Evolutionary conservation across 164 flowering plant genomes (phyloP).

Genomic region (Berberis vulgaris): DNA sequence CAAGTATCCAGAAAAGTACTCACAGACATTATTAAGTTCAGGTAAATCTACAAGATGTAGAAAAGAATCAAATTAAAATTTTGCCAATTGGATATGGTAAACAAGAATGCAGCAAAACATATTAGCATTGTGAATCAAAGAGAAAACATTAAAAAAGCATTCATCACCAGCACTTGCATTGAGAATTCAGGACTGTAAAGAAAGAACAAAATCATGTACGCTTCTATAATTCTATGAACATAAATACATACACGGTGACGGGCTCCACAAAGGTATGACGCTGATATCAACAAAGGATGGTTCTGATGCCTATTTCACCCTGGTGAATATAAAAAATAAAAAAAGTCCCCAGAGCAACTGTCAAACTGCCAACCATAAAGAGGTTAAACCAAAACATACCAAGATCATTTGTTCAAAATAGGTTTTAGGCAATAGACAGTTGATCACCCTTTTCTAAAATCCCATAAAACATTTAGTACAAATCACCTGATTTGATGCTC

Average conservation of each 20-base stretch:
- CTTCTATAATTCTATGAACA: slow-evolving; percentile 4
- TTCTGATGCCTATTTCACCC: slow-evolving; percentile 26
- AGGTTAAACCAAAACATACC: slow-evolving; percentile 22
- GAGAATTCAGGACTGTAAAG: not conserved
- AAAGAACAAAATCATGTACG: not conserved
- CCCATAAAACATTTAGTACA: slow-evolving; percentile 9
- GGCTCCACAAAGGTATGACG: slow-evolving; percentile 15
- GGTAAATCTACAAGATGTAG: no score
- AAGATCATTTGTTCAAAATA: slow-evolving; percentile 6
- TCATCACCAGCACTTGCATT: not conserved
- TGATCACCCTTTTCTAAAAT: slow-evolving; percentile 14
- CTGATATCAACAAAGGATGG: slow-evolving; percentile 29
- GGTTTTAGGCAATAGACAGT: slow-evolving; percentile 13
- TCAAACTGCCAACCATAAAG: slow-evolving; percentile 36
- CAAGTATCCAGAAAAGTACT: no score
- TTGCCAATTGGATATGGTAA: no score
- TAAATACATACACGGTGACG: slow-evolving; percentile 18
- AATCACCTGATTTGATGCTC: slow-evolving; percentile 55
- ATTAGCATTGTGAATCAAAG: no score
- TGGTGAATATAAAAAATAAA: slow-evolving; percentile 16
- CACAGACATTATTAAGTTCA: no score
- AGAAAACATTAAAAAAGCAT: no score
- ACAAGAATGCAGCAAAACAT: no score
- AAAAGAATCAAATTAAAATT: no score
- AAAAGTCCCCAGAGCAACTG: slow-evolving; percentile 27